A percentile compares a stretch with the other conserved stretches of the same genome.
phyloP scores from a whole-genome alignment of 2,329 filamentous ascomycete species.

The Huntiella omanensis region DNA sequence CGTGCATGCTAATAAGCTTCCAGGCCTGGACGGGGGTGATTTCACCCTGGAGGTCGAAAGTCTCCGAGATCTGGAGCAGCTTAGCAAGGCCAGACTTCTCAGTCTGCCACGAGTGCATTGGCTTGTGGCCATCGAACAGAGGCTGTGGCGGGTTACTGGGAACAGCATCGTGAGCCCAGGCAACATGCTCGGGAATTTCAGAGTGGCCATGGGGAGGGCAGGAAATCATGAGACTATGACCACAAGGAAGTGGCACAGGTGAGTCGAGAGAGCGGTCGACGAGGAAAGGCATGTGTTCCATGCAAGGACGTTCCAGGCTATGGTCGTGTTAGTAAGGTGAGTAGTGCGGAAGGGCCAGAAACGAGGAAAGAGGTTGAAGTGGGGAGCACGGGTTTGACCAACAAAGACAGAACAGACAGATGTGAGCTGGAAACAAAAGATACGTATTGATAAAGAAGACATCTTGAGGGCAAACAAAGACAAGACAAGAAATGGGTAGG shows the following conservation, averaged over 20 bases:
- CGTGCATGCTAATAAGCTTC: conserved; percentile 59
- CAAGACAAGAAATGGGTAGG: neutral
- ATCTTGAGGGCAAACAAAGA: neutral
- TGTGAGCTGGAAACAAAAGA: no score
- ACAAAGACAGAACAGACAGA: no score
- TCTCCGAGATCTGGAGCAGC: conserved; percentile 65
- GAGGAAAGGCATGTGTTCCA: conserved; percentile 72
- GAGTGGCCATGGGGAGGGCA: conserved; percentile 54
- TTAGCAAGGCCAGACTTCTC: conserved; percentile 60
- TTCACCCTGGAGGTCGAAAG: conserved; percentile 68
- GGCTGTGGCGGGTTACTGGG: conserved; percentile 15
- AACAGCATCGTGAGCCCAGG: conserved; percentile 30
- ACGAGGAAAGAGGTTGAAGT: no score
- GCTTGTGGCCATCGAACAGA: conserved; percentile 21
- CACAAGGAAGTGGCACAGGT: conserved; percentile 39
- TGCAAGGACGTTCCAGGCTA: conserved; percentile 83
- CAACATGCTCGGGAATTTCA: conserved; percentile 29
- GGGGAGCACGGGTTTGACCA: no score
- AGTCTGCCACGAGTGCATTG: conserved; percentile 62
- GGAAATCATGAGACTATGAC: conserved; percentile 84
- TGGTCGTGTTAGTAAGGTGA: conserved; percentile 16
- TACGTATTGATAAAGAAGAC: no score
- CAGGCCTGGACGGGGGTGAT: conserved; percentile 94
- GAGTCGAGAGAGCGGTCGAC: conserved; percentile 27
- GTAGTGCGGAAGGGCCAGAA: no score